These are phyloP conservation scores for Inosperma sp. DNA, from an alignment of 768 basidiomycete genomes.

Conservation along the genomic window DNA sequence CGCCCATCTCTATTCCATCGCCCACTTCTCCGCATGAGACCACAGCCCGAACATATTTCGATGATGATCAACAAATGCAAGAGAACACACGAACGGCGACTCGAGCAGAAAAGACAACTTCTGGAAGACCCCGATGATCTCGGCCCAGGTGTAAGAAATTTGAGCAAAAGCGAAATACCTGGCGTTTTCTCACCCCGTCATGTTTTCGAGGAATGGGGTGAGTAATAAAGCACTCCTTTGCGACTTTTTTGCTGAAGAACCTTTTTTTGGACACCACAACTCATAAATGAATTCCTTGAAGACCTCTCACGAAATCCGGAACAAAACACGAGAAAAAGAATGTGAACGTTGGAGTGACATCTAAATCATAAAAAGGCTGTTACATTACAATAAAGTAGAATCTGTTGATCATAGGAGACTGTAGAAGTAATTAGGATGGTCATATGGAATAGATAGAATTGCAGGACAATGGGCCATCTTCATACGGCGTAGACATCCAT, in stretches of 20 bases:
- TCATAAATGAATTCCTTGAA: slow-evolving; percentile 29
- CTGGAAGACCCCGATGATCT: slow-evolving; percentile 30
- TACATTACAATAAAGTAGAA: too few relatives aligned
- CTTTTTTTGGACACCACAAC: slow-evolving; percentile 29
- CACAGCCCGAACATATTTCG: slow-evolving; percentile 69
- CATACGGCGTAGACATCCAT: too few relatives aligned
- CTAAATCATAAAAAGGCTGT: too few relatives aligned
- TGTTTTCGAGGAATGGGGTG: slow-evolving; percentile 37
- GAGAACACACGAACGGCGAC: slow-evolving; percentile 37
- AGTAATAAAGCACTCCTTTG: too few relatives aligned
- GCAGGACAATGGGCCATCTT: too few relatives aligned
- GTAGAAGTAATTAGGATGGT: too few relatives aligned
- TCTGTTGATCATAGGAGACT: too few relatives aligned
- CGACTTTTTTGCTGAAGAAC: neutral
- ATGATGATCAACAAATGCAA: slow-evolving; percentile 59
- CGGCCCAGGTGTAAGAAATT: slow-evolving; percentile 17
- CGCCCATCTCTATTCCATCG: slow-evolving; percentile 58
- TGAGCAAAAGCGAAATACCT: neutral
- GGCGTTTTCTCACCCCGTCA: slow-evolving; percentile 20
- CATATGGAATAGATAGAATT: too few relatives aligned
- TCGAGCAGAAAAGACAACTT: slow-evolving; percentile 31
- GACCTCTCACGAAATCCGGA: slow-evolving; percentile 39
- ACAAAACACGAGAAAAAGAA: slow-evolving; percentile 58
- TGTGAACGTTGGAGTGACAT: slow-evolving; percentile 67
- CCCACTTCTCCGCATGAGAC: slow-evolving; percentile 75